A percentile compares a stretch with the other conserved stretches of the same genome.
These are phyloP conservation scores for Epichloe sylvatica DNA, from an alignment of 2,329 filamentous ascomycete species.

Conservation along the genomic window DNA sequence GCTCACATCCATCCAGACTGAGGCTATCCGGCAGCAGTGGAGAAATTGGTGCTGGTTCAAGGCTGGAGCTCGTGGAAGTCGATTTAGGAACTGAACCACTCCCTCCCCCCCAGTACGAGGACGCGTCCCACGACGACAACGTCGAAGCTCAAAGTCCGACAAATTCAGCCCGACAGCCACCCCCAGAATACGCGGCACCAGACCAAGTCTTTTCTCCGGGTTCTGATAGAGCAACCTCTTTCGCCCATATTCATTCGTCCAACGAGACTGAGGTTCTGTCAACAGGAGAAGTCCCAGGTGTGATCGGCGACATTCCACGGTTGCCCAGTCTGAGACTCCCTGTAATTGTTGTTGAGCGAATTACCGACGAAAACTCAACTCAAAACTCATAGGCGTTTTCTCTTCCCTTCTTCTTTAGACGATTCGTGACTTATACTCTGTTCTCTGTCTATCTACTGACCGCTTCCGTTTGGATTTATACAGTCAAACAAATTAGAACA, in stretches of 20 bases:
- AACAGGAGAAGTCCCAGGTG: neutral
- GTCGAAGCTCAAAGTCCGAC: slow-evolving; percentile 15
- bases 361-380: neutral
- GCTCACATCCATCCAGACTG: slow-evolving; percentile 31
- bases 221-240: neutral
- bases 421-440: no score
- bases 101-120: slow-evolving; percentile 39
- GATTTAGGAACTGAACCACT: slow-evolving; percentile 34
- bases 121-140: slow-evolving; percentile 27
- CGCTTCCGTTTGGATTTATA: no score
- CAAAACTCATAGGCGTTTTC: neutral
- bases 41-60: slow-evolving; percentile 32
- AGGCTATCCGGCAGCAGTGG: slow-evolving; percentile 12
- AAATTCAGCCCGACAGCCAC: slow-evolving; percentile 29
- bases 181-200: slow-evolving; percentile 33
- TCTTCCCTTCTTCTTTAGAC: no score
- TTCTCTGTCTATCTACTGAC: no score
- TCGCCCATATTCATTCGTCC: no score
- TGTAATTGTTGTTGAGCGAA: neutral
- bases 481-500: no score
- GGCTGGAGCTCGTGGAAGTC: slow-evolving; percentile 37
- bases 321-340: neutral
- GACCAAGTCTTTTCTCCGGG: neutral
- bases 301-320: neutral
- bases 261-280: neutral